Evolutionary conservation across 2,329 filamentous ascomycete species (phyloP).

Genomic region (Stagonosporopsis vannaccii): DNA sequence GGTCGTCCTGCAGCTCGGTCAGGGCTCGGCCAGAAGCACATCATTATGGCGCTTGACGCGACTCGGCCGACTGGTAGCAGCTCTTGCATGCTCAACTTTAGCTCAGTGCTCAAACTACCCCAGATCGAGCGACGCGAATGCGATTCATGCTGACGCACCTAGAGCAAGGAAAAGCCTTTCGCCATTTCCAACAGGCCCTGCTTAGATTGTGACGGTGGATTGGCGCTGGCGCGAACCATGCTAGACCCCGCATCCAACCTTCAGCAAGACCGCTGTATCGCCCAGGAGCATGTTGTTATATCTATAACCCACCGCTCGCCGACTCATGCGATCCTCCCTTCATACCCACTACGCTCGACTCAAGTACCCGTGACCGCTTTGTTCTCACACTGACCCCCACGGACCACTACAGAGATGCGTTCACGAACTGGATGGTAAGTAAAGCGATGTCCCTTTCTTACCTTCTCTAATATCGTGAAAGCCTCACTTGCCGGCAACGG

Average conservation of each 20-base stretch:
- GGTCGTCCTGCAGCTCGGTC: constrained; percentile 36
- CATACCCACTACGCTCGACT: constrained; percentile 34
- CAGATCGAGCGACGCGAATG: constrained; percentile 34
- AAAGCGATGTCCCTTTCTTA: constrained; percentile 5
- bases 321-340: constrained; percentile 31
- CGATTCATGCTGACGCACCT: constrained; percentile 43
- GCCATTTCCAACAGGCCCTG: constrained; percentile 33
- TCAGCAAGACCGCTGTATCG: constrained; percentile 31
- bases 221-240: constrained; percentile 45
- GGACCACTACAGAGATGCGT: constrained; percentile 38
- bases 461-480: constrained; percentile 23
- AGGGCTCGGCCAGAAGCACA: constrained; percentile 35
- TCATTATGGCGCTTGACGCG: constrained; percentile 35
- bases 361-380: constrained; percentile 24
- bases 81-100: constrained; percentile 27
- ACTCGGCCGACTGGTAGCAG: constrained; percentile 23
- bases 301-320: constrained; percentile 37
- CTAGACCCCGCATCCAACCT: constrained; percentile 44
- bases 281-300: constrained; percentile 38
- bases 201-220: constrained; percentile 37
- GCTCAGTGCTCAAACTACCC: constrained; percentile 31
- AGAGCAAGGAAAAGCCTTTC: constrained; percentile 34
- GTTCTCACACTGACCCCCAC: constrained; percentile 25
- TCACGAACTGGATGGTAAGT: constrained; percentile 52
- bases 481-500: constrained; percentile 63